Percentiles rank a stretch among this genome's conserved stretches.
These are phyloP conservation scores for Elongisporangium undulatum DNA, from an alignment of 352 stramenopile species.

Conservation along the genomic window DNA sequence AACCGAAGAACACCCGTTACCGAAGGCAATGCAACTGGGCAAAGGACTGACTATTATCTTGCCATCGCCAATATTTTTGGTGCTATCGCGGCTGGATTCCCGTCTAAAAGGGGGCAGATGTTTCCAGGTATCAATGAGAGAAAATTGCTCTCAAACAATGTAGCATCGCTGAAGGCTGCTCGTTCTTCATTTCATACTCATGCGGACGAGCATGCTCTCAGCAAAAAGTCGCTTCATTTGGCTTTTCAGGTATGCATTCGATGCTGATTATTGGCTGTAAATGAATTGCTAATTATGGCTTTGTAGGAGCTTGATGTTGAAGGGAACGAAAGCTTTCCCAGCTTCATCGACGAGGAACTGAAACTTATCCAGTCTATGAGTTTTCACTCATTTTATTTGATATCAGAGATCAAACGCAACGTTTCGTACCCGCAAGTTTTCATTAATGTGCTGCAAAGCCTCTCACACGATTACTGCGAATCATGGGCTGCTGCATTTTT, in stretches of 20 bases:
- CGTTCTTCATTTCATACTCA: slow-evolving; percentile 24
- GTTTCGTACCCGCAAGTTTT: slow-evolving; percentile 43
- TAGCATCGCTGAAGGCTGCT: slow-evolving; percentile 5
- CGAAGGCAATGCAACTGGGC: slow-evolving; percentile 1
- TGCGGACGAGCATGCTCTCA: slow-evolving; percentile 15
- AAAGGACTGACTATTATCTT: slow-evolving; percentile 37
- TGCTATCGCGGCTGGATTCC: slow-evolving; percentile 51
- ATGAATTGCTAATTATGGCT: neutral
- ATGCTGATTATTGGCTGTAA: slow-evolving; percentile 1
- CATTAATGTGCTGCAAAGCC: slow-evolving; percentile 36
- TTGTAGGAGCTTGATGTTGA: slow-evolving; percentile 14
- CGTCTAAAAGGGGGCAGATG: slow-evolving; percentile 31
- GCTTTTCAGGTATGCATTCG: slow-evolving; percentile 27
- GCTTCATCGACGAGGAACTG: slow-evolving; percentile 71
- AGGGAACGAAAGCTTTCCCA: slow-evolving; percentile 3
- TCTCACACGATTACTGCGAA: slow-evolving; percentile 69
- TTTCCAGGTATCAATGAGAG: slow-evolving; percentile 31
- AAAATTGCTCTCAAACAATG: slow-evolving; percentile 16
- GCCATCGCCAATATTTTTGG: slow-evolving; percentile 67
- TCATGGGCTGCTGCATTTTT: slow-evolving; percentile 54
- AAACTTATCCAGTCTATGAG: slow-evolving; percentile 29
- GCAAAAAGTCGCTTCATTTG: slow-evolving; percentile 13
- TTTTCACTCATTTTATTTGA: slow-evolving; percentile 52
- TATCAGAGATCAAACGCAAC: slow-evolving; percentile 37
- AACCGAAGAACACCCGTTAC: neutral